These are phyloP conservation scores for Aspergillus bridgeri DNA, from an alignment of 495 filamentous ascomycete species.

Conservation along the genomic window DNA sequence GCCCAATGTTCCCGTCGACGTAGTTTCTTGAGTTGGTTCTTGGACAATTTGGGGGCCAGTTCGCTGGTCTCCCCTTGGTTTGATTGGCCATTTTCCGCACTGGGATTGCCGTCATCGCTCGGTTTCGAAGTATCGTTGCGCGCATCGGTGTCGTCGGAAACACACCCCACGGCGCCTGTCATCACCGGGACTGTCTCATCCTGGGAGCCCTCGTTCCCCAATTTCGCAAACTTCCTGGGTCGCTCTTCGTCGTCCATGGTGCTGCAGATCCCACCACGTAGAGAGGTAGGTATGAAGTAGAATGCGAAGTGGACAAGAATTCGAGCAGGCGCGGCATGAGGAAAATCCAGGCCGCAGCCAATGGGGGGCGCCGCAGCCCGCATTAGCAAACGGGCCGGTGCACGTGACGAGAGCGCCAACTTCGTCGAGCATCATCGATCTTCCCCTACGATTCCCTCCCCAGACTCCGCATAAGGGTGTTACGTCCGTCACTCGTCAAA, in stretches of 20 bases:
- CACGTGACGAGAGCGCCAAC: conserved; percentile 41
- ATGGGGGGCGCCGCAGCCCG: conserved; percentile 27
- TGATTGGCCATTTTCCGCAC: conserved; percentile 12
- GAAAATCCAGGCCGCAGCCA: conserved; percentile 21
- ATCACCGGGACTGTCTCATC: conserved; percentile 28
- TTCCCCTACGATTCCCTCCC: conserved; percentile 17
- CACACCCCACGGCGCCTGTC: conserved; percentile 27
- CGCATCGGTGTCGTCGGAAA: conserved; percentile 13
- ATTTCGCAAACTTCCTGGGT: conserved; percentile 50
- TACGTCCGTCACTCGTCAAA: conserved; percentile 27
- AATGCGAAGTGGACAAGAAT: conserved; percentile 10
- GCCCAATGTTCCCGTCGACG: conserved; percentile 64
- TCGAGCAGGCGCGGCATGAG: not conserved
- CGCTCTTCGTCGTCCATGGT: conserved; percentile 54
- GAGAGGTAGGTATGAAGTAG: conserved; percentile 24
- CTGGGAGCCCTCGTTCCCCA: conserved; percentile 30
- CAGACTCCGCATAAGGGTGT: conserved; percentile 18
- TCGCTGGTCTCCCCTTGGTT: conserved; percentile 14
- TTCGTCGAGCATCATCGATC: conserved; percentile 28
- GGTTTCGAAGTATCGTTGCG: conserved; percentile 7
- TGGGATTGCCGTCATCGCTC: not conserved
- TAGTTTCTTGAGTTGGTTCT: conserved; percentile 76
- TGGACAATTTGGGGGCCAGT: conserved; percentile 55
- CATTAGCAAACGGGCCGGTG: conserved; percentile 29
- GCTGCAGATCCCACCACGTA: conserved; percentile 9